Conservation (phyloP, 164 flowering plant species). For the Buxus sempervirens region DNA sequence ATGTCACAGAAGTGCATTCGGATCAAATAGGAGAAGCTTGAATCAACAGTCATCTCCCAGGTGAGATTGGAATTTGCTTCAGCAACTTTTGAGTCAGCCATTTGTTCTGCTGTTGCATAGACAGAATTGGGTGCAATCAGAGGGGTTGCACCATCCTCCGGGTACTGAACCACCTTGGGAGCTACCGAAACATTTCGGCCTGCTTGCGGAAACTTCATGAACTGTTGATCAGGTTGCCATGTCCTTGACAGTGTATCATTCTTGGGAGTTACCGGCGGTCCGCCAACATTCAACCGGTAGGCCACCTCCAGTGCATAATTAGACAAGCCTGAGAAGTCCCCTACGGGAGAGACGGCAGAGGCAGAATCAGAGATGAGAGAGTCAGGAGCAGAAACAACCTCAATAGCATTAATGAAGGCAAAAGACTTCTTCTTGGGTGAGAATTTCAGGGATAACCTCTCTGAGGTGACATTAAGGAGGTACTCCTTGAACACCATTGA, state of each 20-base stretch:
- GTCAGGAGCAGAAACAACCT: conserved; percentile 68
- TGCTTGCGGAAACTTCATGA: conserved; percentile 39
- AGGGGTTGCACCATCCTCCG: conserved; percentile 38
- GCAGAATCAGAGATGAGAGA: conserved; percentile 52
- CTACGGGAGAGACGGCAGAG: conserved; percentile 33
- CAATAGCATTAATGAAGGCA: conserved; percentile 81
- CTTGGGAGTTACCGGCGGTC: conserved; percentile 37
- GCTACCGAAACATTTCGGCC: conserved; percentile 37
- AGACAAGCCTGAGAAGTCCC: conserved; percentile 43
- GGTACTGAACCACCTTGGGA: conserved; percentile 39
- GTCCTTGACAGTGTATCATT: conserved; percentile 72
- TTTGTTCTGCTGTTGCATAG: conserved; percentile 57
- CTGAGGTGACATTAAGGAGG: conserved; percentile 41
- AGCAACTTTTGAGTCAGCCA: conserved; percentile 41
- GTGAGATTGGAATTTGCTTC: conserved; percentile 64
- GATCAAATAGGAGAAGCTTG: conserved; percentile 51
- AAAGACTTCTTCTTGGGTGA: conserved; percentile 49
- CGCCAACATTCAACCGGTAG: conserved; percentile 75
- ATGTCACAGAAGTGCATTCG: conserved; percentile 88
- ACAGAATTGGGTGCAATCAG: conserved; percentile 61
- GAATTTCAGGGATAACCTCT: conserved; percentile 50
- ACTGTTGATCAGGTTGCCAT: conserved; percentile 50
- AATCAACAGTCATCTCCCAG: conserved; percentile 60
- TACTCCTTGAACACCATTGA: conserved; percentile 59
- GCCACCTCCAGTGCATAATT: conserved; percentile 40